These are phyloP conservation scores for Rosa rugosa DNA, from an alignment of 306 rosid species.

Conservation along the genomic window DNA sequence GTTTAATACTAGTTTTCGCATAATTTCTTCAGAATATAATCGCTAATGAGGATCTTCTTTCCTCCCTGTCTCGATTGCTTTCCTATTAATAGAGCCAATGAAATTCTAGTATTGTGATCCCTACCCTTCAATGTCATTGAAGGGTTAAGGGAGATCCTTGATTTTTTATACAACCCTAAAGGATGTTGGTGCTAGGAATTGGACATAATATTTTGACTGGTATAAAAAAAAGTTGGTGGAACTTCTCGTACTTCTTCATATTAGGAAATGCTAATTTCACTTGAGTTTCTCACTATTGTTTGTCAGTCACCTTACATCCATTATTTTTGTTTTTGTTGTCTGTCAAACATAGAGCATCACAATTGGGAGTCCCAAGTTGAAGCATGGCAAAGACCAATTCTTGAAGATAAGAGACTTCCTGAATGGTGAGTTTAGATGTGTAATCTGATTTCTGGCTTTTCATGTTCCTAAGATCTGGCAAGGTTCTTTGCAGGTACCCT, in stretches of 20 bases:
- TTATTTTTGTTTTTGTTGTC: constrained; percentile 1
- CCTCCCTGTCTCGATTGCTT: not conserved
- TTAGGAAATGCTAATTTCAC: not conserved
- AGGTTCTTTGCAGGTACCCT: constrained; percentile 72
- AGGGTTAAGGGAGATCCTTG: not conserved
- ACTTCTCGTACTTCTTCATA: not conserved
- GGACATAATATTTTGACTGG: not conserved
- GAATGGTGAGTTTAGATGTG: constrained; percentile 68
- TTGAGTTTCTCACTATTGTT: constrained; percentile 3
- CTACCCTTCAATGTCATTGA: not conserved
- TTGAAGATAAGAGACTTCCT: constrained; percentile 88
- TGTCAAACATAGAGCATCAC: constrained; percentile 49
- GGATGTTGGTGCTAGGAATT: not conserved
- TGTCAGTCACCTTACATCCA: not conserved
- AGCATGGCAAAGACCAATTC: constrained; percentile 92
- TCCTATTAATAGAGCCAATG: not conserved
- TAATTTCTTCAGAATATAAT: not conserved
- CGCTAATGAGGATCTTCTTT: not conserved
- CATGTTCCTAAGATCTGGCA: constrained; percentile 27
- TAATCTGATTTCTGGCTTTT: constrained; percentile 15
- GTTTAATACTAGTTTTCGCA: not conserved
- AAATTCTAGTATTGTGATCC: not conserved
- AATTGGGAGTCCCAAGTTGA: constrained; percentile 89
- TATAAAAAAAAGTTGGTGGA: not conserved
- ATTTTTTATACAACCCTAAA: not conserved